These are phyloP conservation scores for Abrus precatorius DNA, from an alignment of 306 rosid species.

Conservation along the genomic window DNA sequence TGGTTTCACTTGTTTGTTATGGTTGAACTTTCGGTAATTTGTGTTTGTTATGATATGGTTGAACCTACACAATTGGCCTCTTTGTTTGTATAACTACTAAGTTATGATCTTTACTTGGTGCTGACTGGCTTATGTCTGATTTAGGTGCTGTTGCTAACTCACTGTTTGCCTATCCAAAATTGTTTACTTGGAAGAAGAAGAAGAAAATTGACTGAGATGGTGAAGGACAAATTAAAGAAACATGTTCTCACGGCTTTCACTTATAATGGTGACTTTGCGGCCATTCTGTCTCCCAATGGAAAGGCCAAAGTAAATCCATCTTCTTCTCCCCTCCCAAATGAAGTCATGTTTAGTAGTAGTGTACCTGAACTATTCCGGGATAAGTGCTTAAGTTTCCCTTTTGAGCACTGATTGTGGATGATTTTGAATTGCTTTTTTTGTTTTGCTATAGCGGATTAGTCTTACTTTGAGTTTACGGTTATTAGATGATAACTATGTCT, in stretches of 20 bases:
- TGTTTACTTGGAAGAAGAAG: constrained; percentile 21
- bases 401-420: neutral
- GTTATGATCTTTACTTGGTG: neutral
- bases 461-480: constrained; percentile 15
- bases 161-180: neutral
- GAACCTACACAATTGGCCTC: neutral
- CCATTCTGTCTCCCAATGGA: constrained; percentile 50
- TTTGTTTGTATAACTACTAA: constrained; percentile 8
- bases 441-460: neutral
- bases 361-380: constrained; percentile 14
- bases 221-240: constrained; percentile 51
- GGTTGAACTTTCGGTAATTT: constrained; percentile 8
- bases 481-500: neutral
- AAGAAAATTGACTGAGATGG: constrained; percentile 43
- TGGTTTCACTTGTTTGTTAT: neutral
- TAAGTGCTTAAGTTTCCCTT: neutral
- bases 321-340: neutral
- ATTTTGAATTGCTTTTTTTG: neutral
- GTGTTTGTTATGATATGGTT: neutral
- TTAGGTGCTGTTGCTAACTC: constrained; percentile 27
- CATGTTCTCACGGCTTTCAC: constrained; percentile 55
- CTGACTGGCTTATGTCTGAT: constrained; percentile 1
- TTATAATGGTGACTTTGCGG: constrained; percentile 49
- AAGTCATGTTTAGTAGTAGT: constrained; percentile 26
- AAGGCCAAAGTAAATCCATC: constrained; percentile 46